These are phyloP conservation scores for Tolypocladium paradoxum DNA, from an alignment of 2,329 filamentous ascomycete genomes.

Conservation along the genomic window DNA sequence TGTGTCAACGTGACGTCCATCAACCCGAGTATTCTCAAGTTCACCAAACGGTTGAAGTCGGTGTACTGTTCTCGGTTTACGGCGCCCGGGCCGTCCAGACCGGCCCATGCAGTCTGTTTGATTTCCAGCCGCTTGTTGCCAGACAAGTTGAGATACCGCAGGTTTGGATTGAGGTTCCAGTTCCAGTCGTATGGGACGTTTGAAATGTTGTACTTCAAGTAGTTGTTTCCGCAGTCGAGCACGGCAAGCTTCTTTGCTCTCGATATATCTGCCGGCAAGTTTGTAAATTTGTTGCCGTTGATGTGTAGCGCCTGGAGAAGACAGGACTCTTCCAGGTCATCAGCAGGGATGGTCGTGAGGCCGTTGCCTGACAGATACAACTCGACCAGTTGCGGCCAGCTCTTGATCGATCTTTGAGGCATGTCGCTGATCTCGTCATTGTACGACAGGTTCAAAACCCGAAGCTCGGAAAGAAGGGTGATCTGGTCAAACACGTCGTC, in stretches of 20 bases:
- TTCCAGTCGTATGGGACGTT: slow-evolving; percentile 99
- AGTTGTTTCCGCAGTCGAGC: slow-evolving; percentile 90
- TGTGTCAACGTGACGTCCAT: slow-evolving; percentile 98
- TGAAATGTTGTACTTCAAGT: slow-evolving; percentile 94
- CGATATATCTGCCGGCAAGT: slow-evolving; percentile 86
- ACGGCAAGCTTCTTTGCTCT: slow-evolving; percentile 87
- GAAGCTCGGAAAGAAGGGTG: slow-evolving; percentile 68
- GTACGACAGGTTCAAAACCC: slow-evolving; percentile 87
- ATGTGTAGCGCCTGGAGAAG: slow-evolving; percentile 84
- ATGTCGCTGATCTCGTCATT: slow-evolving; percentile 83
- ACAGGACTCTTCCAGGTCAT: slow-evolving; percentile 85
- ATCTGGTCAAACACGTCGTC: slow-evolving; percentile 95
- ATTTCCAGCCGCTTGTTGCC: slow-evolving; percentile 96
- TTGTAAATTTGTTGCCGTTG: slow-evolving; percentile 97
- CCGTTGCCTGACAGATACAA: slow-evolving; percentile 94
- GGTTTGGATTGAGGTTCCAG: slow-evolving; percentile 95
- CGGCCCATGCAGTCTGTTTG: slow-evolving; percentile 41
- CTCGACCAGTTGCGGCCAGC: slow-evolving; percentile 83
- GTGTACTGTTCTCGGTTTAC: slow-evolving; percentile 59
- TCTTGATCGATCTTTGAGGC: slow-evolving; percentile 75
- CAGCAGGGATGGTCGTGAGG: slow-evolving; percentile 78
- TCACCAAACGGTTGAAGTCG: slow-evolving; percentile 76
- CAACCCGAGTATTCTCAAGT: slow-evolving; percentile 78
- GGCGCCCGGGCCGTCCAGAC: slow-evolving; percentile 37
- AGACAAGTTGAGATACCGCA: slow-evolving; percentile 91